Evolutionary conservation across 352 stramenopile species (phyloP).

Genomic region (Phytopythium sindhum): DNA sequence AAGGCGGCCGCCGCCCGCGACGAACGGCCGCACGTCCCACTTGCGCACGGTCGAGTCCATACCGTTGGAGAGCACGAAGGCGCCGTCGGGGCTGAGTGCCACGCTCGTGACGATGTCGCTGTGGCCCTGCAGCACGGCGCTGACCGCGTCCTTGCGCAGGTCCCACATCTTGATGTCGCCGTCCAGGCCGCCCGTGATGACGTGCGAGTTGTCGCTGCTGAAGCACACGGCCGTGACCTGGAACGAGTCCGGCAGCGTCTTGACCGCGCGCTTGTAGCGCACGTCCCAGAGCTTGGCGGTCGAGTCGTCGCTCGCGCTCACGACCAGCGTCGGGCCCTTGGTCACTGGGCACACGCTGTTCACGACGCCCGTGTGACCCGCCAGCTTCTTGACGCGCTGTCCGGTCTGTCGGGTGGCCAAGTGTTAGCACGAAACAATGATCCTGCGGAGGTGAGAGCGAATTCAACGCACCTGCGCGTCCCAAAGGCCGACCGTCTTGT

Average conservation of each 20-base stretch:
- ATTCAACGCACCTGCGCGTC: conserved; percentile 43
- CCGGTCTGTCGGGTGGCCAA: conserved; percentile 52
- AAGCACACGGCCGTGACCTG: conserved; percentile 91
- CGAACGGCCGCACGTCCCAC: conserved; percentile 93
- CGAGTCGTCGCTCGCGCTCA: conserved; percentile 91
- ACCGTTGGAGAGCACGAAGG: conserved; percentile 91
- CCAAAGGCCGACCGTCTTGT: conserved; percentile 91
- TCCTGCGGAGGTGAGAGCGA: neutral
- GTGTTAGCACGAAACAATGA: neutral
- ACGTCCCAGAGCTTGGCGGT: conserved; percentile 89
- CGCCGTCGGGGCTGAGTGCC: conserved; percentile 92
- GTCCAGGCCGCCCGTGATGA: conserved; percentile 92
- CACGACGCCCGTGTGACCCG: conserved; percentile 82
- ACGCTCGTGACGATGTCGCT: conserved; percentile 93
- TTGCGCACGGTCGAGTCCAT: conserved; percentile 92
- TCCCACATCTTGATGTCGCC: conserved; percentile 94
- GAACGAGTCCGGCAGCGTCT: conserved; percentile 85
- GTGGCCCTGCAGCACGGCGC: conserved; percentile 88
- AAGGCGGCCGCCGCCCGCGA: conserved; percentile 43
- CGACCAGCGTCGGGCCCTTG: conserved; percentile 75
- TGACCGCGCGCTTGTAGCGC: conserved; percentile 70
- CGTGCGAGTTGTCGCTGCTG: conserved; percentile 75
- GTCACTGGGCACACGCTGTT: conserved; percentile 91
- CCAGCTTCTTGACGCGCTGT: conserved; percentile 77
- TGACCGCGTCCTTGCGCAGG: conserved; percentile 79